phyloP scores from a whole-genome alignment of 768 basidiomycete genomes.

The Hygrocybe coccinea region DNA sequence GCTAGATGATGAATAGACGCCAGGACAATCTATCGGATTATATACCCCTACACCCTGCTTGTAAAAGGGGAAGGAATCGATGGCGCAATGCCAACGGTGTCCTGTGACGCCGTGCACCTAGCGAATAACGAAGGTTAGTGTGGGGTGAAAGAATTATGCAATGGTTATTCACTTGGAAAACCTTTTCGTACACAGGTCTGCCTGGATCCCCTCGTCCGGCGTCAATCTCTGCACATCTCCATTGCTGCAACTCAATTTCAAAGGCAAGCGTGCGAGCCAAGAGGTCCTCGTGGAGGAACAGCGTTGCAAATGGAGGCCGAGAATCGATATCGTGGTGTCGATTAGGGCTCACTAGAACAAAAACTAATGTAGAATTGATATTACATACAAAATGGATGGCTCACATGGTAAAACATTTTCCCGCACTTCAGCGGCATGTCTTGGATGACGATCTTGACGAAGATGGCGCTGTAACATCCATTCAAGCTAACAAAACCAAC shows the following conservation, averaged over 20 bases:
- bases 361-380: neutral
- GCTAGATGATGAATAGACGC: neutral
- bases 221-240: neutral
- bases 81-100: slow-evolving; percentile 1
- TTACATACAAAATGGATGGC: neutral
- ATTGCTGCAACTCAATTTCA: slow-evolving; percentile 1
- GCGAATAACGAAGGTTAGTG: neutral
- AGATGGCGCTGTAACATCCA: slow-evolving; percentile 5
- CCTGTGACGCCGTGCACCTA: neutral
- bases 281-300: slow-evolving; percentile 8
- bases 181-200: slow-evolving; percentile 3
- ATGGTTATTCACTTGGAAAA: slow-evolving; percentile 2
- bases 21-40: slow-evolving; percentile 2
- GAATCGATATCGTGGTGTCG: neutral
- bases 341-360: neutral
- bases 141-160: neutral
- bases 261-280: slow-evolving; percentile 6
- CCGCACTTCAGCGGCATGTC: slow-evolving; percentile 3
- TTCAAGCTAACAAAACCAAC: neutral
- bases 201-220: slow-evolving; percentile 8
- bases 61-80: neutral
- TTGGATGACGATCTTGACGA: slow-evolving; percentile 5
- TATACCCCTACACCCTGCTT: neutral
- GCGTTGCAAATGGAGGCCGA: neutral
- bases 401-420: slow-evolving; percentile 7